Base-by-base conservation (phyloP, 2,329 filamentous ascomycete genomes). In the Zymoseptoria brevis region DNA sequence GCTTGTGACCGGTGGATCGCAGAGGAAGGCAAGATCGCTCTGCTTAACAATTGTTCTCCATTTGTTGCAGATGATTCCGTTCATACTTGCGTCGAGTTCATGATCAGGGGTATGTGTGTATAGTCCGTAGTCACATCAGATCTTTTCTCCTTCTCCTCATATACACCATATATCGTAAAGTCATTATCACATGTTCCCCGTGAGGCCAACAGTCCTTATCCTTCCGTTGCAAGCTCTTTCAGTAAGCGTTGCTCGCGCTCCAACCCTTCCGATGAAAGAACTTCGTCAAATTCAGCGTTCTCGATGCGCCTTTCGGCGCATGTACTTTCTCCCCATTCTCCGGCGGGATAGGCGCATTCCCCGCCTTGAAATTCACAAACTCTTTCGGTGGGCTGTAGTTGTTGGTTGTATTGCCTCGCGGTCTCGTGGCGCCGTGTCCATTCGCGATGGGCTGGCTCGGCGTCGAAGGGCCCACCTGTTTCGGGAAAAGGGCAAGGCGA, bases 401-500 rank as follows among this genome's bases (percentile, higher is more conserved):
- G 9, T 60, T 48, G 8, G 60, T 50, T 13, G 49, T 51, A 8
- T 24, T 50, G 50, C 54, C 50, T 11, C 30, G 57, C 13, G 53
- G 22, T n/a, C 57, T 60, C 4, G 64, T 56, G 6, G 62, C 60
- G 19, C 57, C 55, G 13, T 55, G 53, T 19, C 54, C 54, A 21
- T 60, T 63, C 4, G 64, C 26, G 21, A 55, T 58, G 19, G 61
- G 52, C 56, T 64, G 60, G 21, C 57, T 60, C 6, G 64, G 57
- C 4, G 62, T 59, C 13, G 61, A 45, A 29, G 59, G 64, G n/a
- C 56, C 57, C 11, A 53, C 53, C n/a, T 56, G 53, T 26, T 61
- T 63, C 6, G 64, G 60, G n/a, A 64, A 66, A 21, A 64, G 59
- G n/a, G 41, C 54, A 2, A 60, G 57, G 7, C 61, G 48, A 19